Percentiles rank a stretch among this genome's conserved stretches.
Conservation (phyloP, 2,329 filamentous ascomycete species). For the Pseudofabraea citricarpa region DNA sequence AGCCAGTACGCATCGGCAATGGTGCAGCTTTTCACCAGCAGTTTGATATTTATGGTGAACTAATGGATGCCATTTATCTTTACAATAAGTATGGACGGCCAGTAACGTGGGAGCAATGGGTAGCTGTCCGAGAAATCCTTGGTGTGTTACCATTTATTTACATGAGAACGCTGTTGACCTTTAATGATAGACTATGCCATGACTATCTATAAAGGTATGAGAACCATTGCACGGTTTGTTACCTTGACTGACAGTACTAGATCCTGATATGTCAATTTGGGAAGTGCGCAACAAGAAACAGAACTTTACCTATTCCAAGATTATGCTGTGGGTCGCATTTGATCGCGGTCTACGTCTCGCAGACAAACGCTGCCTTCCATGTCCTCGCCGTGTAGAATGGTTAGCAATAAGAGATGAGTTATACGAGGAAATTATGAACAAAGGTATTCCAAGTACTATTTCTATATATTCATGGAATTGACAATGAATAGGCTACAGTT, state of each 20-base stretch:
- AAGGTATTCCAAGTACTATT: slow-evolving; percentile 34
- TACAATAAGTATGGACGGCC: slow-evolving; percentile 79
- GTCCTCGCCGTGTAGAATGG: slow-evolving; percentile 65
- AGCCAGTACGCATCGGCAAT: slow-evolving; percentile 72
- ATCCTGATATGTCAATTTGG: slow-evolving; percentile 80
- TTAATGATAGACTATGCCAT: slow-evolving; percentile 63
- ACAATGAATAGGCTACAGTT: slow-evolving; percentile 55
- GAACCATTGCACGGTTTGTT: too few species aligned
- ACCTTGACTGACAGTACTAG: slow-evolving; percentile 30
- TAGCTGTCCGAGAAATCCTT: slow-evolving; percentile 62
- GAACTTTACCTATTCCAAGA: slow-evolving; percentile 76
- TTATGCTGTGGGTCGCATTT: slow-evolving; percentile 80
- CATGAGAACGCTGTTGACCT: slow-evolving; percentile 10
- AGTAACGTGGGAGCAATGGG: slow-evolving; percentile 72
- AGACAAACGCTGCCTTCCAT: slow-evolving; percentile 72
- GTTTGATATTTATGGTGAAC: slow-evolving; percentile 74
- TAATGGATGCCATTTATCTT: slow-evolving; percentile 73
- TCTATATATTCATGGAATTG: neutral
- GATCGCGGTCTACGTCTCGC: slow-evolving; percentile 69
- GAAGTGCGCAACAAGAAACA: slow-evolving; percentile 73
- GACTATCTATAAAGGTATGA: too few species aligned
- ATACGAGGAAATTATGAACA: slow-evolving; percentile 75
- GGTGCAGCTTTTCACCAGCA: slow-evolving; percentile 72
- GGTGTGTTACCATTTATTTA: slow-evolving; percentile 29
- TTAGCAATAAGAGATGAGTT: slow-evolving; percentile 59